These are phyloP conservation scores for Nigrospora sphaerica DNA, from an alignment of 2,329 filamentous ascomycete genomes.

Conservation along the genomic window DNA sequence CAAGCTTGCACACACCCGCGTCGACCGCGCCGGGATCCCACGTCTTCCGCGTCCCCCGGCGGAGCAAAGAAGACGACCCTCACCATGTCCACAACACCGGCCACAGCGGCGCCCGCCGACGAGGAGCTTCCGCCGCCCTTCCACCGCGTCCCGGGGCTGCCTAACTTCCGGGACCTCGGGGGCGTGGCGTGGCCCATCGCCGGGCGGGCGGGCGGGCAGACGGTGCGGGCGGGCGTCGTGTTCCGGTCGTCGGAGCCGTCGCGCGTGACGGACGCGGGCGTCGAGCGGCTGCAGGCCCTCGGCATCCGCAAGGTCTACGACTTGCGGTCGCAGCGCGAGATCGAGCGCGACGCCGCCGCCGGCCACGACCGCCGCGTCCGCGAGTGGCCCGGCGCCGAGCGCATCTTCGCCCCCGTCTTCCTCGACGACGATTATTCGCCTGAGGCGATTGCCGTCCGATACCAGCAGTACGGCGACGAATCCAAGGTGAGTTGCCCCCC, in stretches of 20 bases:
- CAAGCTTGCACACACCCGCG: no score
- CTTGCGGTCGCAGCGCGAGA: constrained; percentile 37
- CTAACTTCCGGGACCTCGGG: constrained; percentile 64
- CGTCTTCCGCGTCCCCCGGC: no score
- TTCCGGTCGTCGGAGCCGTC: constrained; percentile 66
- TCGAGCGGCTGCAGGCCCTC: constrained; percentile 42
- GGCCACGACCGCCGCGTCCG: constrained; percentile 25
- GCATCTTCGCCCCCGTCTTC: constrained; percentile 56
- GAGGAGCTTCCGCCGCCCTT: constrained; percentile 33
- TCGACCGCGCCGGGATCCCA: no score
- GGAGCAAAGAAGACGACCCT: no score
- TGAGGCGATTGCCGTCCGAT: constrained; percentile 48
- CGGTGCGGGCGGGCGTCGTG: constrained; percentile 44
- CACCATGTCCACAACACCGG: background rate
- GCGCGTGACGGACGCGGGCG: constrained; percentile 44
- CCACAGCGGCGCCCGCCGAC: constrained; percentile 29
- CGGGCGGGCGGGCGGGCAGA: constrained; percentile 26
- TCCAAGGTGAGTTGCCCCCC: constrained; percentile 21
- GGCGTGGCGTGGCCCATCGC: constrained; percentile 35
- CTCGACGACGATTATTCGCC: constrained; percentile 48
- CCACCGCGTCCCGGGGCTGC: constrained; percentile 46
- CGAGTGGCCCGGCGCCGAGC: constrained; percentile 42
- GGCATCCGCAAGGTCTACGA: constrained; percentile 45
- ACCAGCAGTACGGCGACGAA: constrained; percentile 40
- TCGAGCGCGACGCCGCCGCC: constrained; percentile 40